These are phyloP conservation scores for Schizosaccharomyces lindneri DNA, from an alignment of 805 yeast genomes.

Conservation along the genomic window DNA sequence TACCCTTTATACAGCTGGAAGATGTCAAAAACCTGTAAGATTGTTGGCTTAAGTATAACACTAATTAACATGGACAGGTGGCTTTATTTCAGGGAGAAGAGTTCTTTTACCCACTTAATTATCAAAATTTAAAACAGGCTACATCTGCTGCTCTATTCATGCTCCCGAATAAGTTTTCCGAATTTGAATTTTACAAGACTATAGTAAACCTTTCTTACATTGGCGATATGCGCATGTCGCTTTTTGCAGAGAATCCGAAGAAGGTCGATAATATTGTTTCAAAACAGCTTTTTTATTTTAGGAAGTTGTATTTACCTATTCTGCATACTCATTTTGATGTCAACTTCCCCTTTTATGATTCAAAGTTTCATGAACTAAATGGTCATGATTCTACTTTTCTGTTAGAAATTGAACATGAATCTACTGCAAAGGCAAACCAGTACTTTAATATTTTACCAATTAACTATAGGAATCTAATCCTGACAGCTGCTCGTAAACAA, in stretches of 20 bases:
- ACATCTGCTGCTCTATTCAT: slow-evolving; percentile 40
- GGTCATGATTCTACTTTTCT: too few species aligned
- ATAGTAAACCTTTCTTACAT: slow-evolving; percentile 61
- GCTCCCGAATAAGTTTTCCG: slow-evolving; percentile 26
- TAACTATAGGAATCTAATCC: too few species aligned
- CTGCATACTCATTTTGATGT: slow-evolving; percentile 21
- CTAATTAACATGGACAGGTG: not conserved
- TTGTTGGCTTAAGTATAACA: not conserved
- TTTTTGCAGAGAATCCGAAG: slow-evolving; percentile 69
- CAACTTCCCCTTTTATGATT: slow-evolving; percentile 19
- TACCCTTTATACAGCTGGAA: slow-evolving; percentile 67
- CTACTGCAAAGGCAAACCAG: too few species aligned
- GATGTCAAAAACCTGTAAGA: slow-evolving; percentile 83
- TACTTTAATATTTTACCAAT: too few species aligned
- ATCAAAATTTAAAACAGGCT: slow-evolving; percentile 55
- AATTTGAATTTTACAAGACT: slow-evolving; percentile 42
- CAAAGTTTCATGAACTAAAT: too few species aligned
- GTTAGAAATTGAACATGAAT: too few species aligned
- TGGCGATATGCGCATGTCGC: slow-evolving; percentile 69
- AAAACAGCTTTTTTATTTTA: slow-evolving; percentile 48
- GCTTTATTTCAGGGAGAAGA: not conserved
- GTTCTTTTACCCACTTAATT: slow-evolving; percentile 18
- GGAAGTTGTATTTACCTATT: slow-evolving; percentile 48
- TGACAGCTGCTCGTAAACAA: too few species aligned
- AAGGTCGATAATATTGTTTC: slow-evolving; percentile 67